phyloP scores from a whole-genome alignment of 805 yeast genomes.

The Ogataea henricii region DNA sequence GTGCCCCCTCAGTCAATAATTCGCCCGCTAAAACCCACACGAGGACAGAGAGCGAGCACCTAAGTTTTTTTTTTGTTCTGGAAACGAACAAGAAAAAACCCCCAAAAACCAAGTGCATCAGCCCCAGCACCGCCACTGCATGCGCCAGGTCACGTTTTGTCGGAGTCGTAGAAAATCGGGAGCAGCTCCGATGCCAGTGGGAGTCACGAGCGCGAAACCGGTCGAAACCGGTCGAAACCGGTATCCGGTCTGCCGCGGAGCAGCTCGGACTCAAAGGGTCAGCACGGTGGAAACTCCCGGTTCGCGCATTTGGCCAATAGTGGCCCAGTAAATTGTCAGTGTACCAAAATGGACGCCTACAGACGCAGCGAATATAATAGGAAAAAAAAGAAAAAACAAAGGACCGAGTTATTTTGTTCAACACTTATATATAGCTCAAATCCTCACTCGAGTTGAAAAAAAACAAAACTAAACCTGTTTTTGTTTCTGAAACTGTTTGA shows the following conservation, averaged over 20 bases:
- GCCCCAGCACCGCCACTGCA: not conserved
- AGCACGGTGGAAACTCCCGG: not conserved
- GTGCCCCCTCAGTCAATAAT: not conserved
- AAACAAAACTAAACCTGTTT: not conserved
- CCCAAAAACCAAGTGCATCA: not conserved
- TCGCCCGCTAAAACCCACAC: constrained; percentile 4
- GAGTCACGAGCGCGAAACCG: not conserved
- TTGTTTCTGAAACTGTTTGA: not conserved
- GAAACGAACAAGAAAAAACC: no score
- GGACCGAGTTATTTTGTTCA: constrained; percentile 3
- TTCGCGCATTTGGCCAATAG: constrained; percentile 13
- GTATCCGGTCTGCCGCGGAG: not conserved
- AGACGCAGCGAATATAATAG: constrained; percentile 9
- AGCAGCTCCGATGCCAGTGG: not conserved
- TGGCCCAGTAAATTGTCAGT: constrained; percentile 17
- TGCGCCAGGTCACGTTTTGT: not conserved
- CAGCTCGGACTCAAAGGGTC: not conserved
- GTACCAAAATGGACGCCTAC: constrained; percentile 9
- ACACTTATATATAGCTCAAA: constrained; percentile 6
- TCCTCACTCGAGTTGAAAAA: constrained; percentile 1
- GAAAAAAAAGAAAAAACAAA: constrained; percentile 11
- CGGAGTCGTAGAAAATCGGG: not conserved
- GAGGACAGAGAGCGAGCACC: not conserved
- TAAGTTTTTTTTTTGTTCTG: no score
- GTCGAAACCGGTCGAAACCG: no score